These are phyloP conservation scores for Fragaria iinumae DNA, from an alignment of 306 rosid genomes.

Conservation along the genomic window DNA sequence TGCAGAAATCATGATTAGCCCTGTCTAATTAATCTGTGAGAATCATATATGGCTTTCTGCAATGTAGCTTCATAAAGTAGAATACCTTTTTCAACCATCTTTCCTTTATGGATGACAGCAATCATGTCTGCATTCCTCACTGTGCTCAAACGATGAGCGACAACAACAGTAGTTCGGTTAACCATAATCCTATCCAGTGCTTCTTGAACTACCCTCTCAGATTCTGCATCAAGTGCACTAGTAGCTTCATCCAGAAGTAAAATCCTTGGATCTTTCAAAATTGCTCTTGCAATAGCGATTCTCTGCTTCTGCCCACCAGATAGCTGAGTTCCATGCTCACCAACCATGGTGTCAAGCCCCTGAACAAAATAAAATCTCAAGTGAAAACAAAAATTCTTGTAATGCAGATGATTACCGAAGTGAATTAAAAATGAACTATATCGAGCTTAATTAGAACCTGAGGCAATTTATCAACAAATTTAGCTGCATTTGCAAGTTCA, in stretches of 20 bases:
- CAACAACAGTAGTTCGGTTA: slow-evolving; percentile 79
- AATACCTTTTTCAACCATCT: slow-evolving; percentile 89
- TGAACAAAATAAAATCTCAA: slow-evolving; percentile 21
- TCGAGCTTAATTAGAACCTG: slow-evolving; percentile 43
- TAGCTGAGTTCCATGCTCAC: slow-evolving; percentile 88
- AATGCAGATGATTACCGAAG: neutral
- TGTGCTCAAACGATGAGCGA: slow-evolving; percentile 92
- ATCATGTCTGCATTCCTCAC: slow-evolving; percentile 80
- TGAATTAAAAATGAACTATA: neutral
- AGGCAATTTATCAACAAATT: slow-evolving; percentile 80
- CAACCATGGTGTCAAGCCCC: slow-evolving; percentile 87
- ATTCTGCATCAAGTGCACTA: slow-evolving; percentile 90
- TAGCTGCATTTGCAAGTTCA: slow-evolving; percentile 89
- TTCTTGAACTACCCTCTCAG: slow-evolving; percentile 90
- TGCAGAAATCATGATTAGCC: neutral
- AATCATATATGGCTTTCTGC: neutral
- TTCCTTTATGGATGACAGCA: slow-evolving; percentile 89
- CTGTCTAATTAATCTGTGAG: neutral
- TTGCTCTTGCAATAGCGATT: slow-evolving; percentile 90
- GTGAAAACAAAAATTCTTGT: slow-evolving; percentile 10
- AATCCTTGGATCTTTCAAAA: slow-evolving; percentile 75
- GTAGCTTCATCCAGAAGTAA: slow-evolving; percentile 91
- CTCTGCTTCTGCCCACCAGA: slow-evolving; percentile 95
- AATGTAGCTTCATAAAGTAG: neutral
- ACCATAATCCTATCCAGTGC: slow-evolving; percentile 86